Evolutionary conservation across 2,329 filamentous ascomycete genomes (phyloP).

Genomic region (Exophiala bonariae): DNA sequence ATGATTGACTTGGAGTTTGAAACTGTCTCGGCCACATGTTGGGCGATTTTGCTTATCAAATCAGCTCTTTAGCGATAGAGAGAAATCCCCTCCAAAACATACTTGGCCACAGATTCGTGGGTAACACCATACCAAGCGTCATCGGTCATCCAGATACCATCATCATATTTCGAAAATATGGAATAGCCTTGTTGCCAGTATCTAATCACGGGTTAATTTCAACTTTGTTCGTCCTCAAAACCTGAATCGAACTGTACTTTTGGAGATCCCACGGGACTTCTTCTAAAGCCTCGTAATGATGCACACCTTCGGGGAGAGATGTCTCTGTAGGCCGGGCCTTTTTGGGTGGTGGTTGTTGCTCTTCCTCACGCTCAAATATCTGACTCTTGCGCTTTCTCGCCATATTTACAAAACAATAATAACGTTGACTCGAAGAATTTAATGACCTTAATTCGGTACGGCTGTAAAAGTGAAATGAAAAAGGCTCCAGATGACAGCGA

Average conservation of each 20-base stretch:
- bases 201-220: conserved; percentile 49
- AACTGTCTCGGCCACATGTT: conserved; percentile 63
- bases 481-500: too few species aligned
- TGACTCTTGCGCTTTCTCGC: conserved; percentile 15
- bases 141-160: conserved; percentile 86
- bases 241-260: too few species aligned
- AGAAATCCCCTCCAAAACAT: conserved; percentile 32
- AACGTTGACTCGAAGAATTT: background rate
- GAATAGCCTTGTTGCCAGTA: conserved; percentile 89
- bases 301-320: conserved; percentile 61
- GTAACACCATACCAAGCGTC: conserved; percentile 97
- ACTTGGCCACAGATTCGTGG: conserved; percentile 86
- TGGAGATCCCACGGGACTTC: conserved; percentile 81
- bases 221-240: too few species aligned
- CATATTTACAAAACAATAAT: conserved; percentile 3
- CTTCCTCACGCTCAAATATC: conserved; percentile 1
- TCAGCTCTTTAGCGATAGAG: conserved; percentile 19
- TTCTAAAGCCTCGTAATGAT: conserved; percentile 69
- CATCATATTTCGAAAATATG: conserved; percentile 84
- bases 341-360: background rate
- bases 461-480: too few species aligned
- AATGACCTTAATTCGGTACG: too few species aligned
- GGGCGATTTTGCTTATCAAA: conserved; percentile 66
- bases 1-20: conserved; percentile 62
- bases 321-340: conserved; percentile 10